Conservation (phyloP, 2,329 filamentous ascomycete genomes). For the Boeremia lycopersici region DNA sequence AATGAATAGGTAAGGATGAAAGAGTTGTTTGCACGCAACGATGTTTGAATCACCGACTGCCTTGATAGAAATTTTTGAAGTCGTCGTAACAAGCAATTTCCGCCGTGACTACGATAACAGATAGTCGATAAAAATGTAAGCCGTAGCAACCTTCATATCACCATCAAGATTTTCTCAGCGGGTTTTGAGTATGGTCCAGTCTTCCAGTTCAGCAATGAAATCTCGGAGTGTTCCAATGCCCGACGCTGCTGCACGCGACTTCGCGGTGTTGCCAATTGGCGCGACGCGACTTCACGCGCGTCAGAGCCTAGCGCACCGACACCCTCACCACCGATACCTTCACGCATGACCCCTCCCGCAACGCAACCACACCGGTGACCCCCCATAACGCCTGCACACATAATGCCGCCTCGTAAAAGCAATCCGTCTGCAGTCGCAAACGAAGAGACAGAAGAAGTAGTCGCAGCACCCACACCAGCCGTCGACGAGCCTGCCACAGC, state of each 20-base stretch:
- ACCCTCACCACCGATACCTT: slow-evolving; percentile 18
- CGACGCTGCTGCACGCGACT: not conserved
- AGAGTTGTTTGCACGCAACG: no score
- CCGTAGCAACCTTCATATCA: no score
- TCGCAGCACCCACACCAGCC: not conserved
- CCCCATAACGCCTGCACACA: not conserved
- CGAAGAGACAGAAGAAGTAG: slow-evolving; percentile 39
- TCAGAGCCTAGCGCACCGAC: slow-evolving; percentile 26
- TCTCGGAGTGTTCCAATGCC: no score
- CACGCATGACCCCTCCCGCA: slow-evolving; percentile 15
- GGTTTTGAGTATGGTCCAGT: no score
- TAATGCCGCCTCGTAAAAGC: slow-evolving; percentile 57
- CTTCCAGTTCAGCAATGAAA: no score
- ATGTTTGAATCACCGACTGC: no score
- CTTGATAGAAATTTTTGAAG: no score
- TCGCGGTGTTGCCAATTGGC: slow-evolving; percentile 12
- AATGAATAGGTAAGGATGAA: no score
- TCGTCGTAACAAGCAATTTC: no score
- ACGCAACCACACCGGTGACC: slow-evolving; percentile 4
- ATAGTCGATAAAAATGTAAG: no score
- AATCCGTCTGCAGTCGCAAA: slow-evolving; percentile 50
- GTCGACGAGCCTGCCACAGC: slow-evolving; percentile 1
- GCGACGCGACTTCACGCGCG: slow-evolving; percentile 34
- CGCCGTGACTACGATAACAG: no score
- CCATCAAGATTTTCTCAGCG: no score